Evolutionary conservation across 1,284 basidiomycete species (phyloP), one percentile per base, ranked within the genome.

Genomic region (Leccinum pachyderme): DNA sequence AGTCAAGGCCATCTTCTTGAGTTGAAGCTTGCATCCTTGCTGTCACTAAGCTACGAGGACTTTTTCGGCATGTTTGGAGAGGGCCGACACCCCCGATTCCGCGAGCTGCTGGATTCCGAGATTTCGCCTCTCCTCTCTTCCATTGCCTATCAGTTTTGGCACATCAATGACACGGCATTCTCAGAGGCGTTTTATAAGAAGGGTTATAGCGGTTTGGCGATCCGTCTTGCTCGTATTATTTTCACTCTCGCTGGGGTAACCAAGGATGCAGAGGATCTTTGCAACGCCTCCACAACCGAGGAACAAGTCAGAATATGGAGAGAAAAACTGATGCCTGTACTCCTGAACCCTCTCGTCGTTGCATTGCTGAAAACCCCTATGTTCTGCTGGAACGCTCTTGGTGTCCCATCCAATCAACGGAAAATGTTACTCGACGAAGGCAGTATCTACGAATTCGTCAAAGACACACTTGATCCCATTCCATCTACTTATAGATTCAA

Each of bases 331-430:
- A 76, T 85, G 53, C 85, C 84, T 2, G 81, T 89, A 25, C 68
- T 93, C 32, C 74, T 91, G 54, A 88, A 89, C 67, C 81, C 81
- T 28, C 64, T 84, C 28, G 82, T 91, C 58, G 79, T 86, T 59
- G 75, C 79, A 5, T 75, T 91, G 60, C 73, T 91, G 47, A 82
- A 79, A 54, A 84, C 76, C 51, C 83, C 83, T 12, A 67, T 81
- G 41, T 92, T 93, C 71, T 84, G 88, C 58, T 93, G 91, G 91
- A 91, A 91, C 63, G 89, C 89, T 0, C 75, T 93, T 13, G 89
- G 90, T 32, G 89, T 93, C 2, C 90, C 90, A 2, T 75, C 79
- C 62, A 89, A 90, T 68, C 90, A 93, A 73, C 80, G 86, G 65
- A 77, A 81, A 63, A 86, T 84, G 75, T 78, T 91, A 67, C 68